Percentiles rank a stretch among this genome's conserved stretches.
phyloP scores from a whole-genome alignment of 352 stramenopile species.

The Pythium graminicola region DNA sequence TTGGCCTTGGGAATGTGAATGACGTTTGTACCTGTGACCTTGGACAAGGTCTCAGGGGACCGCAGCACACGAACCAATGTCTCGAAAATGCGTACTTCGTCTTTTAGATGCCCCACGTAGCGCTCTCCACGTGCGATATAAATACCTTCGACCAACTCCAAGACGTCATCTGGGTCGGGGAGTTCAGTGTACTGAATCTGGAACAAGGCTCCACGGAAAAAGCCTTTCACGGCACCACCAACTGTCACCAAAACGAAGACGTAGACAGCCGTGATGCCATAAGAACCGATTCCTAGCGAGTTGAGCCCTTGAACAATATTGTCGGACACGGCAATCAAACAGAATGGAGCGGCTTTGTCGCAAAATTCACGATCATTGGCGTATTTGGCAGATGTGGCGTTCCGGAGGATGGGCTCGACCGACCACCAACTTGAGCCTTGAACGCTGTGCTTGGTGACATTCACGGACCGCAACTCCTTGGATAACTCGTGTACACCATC shows the following conservation, averaged over 20 bases:
- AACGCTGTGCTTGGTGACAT: conserved; percentile 52
- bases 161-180: conserved; percentile 71
- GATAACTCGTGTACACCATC: conserved; percentile 51
- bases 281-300: conserved; percentile 73
- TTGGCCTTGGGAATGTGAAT: conserved; percentile 84
- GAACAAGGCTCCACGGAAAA: conserved; percentile 74
- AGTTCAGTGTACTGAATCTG: conserved; percentile 81
- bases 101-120: conserved; percentile 83
- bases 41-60: conserved; percentile 76
- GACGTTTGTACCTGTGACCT: conserved; percentile 79
- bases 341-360: conserved; percentile 47
- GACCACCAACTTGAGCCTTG: conserved; percentile 63
- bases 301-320: conserved; percentile 80
- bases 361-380: conserved; percentile 40
- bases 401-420: conserved; percentile 35
- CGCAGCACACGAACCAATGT: conserved; percentile 78
- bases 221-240: conserved; percentile 72
- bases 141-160: conserved; percentile 84
- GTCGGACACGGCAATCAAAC: conserved; percentile 77
- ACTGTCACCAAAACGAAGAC: conserved; percentile 86
- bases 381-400: conserved; percentile 2
- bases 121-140: conserved; percentile 80
- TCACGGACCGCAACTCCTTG: conserved; percentile 41
- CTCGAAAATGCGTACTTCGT: conserved; percentile 86
- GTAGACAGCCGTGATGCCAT: conserved; percentile 81